Evolutionary conservation across 768 basidiomycete species (phyloP).

Genomic region (Russula virescens): DNA sequence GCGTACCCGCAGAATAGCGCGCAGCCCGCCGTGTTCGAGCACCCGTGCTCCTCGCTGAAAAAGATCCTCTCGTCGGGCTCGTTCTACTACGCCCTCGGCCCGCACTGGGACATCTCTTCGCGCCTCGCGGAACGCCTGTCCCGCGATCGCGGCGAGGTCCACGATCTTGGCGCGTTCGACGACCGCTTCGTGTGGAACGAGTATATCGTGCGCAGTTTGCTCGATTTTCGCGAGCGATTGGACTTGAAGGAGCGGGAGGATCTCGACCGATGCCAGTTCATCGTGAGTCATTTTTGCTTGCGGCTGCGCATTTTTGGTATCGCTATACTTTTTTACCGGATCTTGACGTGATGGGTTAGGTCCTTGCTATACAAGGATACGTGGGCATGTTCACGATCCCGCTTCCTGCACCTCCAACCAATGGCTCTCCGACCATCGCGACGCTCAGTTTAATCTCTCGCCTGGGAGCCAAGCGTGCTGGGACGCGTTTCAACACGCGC

Average conservation of each 20-base stretch:
- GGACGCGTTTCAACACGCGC: constrained; percentile 94
- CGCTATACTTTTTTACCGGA: constrained; percentile 8
- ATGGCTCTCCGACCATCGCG: constrained; percentile 64
- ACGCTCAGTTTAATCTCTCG: constrained; percentile 81
- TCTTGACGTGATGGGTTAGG: constrained; percentile 36
- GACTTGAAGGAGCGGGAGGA: constrained; percentile 61
- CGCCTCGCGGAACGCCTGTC: constrained; percentile 66
- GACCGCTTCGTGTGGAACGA: constrained; percentile 94
- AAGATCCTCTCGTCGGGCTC: constrained; percentile 89
- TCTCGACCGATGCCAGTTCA: constrained; percentile 78
- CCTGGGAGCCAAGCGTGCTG: constrained; percentile 91
- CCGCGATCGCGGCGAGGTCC: constrained; percentile 38
- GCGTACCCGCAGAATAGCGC: constrained; percentile 37
- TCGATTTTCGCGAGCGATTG: constrained; percentile 82
- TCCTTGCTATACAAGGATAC: constrained; percentile 92
- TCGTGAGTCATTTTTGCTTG: constrained; percentile 45
- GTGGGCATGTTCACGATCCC: constrained; percentile 79
- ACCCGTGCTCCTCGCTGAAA: constrained; percentile 83
- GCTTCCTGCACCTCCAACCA: constrained; percentile 66
- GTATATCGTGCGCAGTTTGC: constrained; percentile 77
- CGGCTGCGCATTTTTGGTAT: neutral
- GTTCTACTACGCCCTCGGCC: constrained; percentile 86
- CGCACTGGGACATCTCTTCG: constrained; percentile 86
- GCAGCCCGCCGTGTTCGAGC: constrained; percentile 57
- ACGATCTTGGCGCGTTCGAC: constrained; percentile 61